A percentile compares a stretch with the other conserved stretches of the same genome.
phyloP scores from a whole-genome alignment of 2,329 filamentous ascomycete genomes.

The Trichoderma afroharzianum region DNA sequence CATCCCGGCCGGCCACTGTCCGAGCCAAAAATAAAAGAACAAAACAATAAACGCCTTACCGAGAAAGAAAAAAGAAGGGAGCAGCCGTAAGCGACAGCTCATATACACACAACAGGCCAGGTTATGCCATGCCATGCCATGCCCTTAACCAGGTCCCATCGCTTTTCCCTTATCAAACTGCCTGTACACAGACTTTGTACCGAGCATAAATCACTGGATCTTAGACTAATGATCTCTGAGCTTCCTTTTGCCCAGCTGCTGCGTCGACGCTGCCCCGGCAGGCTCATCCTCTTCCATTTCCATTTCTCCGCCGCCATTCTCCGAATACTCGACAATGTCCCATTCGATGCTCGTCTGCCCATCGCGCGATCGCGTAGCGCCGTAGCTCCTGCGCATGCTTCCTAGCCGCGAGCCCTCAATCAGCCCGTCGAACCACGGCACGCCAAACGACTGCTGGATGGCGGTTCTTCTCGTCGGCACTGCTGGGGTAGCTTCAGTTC shows the following conservation, averaged over 20 bases:
- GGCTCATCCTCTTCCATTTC: slow-evolving; percentile 33
- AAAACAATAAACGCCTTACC: neutral
- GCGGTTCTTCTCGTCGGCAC: slow-evolving; percentile 30
- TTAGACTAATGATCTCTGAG: slow-evolving; percentile 38
- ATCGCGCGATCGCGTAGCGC: slow-evolving; percentile 53
- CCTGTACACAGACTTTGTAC: neutral
- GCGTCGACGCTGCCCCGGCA: slow-evolving; percentile 32
- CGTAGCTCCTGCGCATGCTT: slow-evolving; percentile 59
- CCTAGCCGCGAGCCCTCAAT: slow-evolving; percentile 72
- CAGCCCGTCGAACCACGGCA: slow-evolving; percentile 84
- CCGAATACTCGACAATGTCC: slow-evolving; percentile 76
- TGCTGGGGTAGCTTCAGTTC: slow-evolving; percentile 17
- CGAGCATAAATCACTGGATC: neutral
- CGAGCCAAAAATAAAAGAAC: neutral
- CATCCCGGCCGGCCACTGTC: neutral
- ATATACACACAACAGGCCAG: neutral
- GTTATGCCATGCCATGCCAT: neutral
- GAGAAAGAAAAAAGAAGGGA: neutral
- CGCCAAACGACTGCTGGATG: slow-evolving; percentile 59
- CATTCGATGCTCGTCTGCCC: slow-evolving; percentile 69
- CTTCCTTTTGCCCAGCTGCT: slow-evolving; percentile 49
- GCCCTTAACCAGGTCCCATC: neutral
- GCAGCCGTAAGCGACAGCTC: neutral
- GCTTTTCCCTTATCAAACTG: neutral
- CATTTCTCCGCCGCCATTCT: slow-evolving; percentile 32